Conservation (phyloP, 352 stramenopile species). For the Albugo laibachii region DNA sequence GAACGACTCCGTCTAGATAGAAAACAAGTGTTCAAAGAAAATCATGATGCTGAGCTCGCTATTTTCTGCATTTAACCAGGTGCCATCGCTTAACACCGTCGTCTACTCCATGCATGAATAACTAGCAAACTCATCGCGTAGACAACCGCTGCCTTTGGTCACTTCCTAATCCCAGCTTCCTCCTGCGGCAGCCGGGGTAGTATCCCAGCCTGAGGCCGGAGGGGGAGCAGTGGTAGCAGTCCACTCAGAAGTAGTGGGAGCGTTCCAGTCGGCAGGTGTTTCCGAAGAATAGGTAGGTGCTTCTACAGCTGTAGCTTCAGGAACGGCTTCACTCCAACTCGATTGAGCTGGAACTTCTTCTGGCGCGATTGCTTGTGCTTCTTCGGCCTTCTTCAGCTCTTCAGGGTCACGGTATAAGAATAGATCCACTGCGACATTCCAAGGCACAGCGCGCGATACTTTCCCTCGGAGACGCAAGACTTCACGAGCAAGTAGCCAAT, state of each 20-base stretch:
- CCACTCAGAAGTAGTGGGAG: constrained; percentile 47
- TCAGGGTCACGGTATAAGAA: constrained; percentile 99
- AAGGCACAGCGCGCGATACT: constrained; percentile 87
- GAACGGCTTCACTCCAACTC: constrained; percentile 40
- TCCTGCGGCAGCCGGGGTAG: constrained; percentile 16
- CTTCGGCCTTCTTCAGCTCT: constrained; percentile 99
- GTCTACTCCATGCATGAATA: constrained; percentile 75
- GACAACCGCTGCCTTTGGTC: not conserved
- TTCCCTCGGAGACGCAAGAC: constrained; percentile 94
- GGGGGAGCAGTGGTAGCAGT: constrained; percentile 20
- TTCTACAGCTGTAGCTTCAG: constrained; percentile 21
- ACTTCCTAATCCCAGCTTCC: constrained; percentile 57
- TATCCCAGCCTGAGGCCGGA: constrained; percentile 28
- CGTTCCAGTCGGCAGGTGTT: constrained; percentile 39
- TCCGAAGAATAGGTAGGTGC: constrained; percentile 26
- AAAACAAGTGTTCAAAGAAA: too few relatives aligned
- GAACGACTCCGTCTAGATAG: too few relatives aligned
- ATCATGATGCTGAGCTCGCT: too few relatives aligned
- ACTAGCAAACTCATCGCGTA: not conserved
- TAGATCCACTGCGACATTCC: constrained; percentile 98
- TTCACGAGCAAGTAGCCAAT: constrained; percentile 98
- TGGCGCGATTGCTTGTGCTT: constrained; percentile 81
- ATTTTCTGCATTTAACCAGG: constrained; percentile 44
- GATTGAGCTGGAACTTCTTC: constrained; percentile 46
- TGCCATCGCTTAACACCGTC: constrained; percentile 86